A percentile compares a stretch with the other conserved stretches of the same genome.
Conservation (phyloP, 345 rosid genomes). For the Ricinus communis region DNA sequence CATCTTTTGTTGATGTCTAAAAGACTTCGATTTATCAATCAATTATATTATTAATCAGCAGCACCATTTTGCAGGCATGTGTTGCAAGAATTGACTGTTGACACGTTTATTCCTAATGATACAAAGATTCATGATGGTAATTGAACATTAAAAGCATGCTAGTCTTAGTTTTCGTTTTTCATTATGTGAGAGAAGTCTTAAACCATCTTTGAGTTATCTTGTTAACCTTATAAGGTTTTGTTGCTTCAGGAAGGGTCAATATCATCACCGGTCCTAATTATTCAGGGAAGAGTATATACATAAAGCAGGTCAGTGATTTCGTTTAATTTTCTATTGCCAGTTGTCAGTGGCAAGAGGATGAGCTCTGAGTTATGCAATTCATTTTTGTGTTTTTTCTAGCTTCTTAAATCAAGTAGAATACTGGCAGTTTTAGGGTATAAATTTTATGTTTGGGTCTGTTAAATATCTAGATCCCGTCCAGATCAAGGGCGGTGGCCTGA, state of each 20-base stretch:
- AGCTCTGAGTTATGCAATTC: background rate
- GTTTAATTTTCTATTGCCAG: background rate
- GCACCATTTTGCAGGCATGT: constrained; percentile 61
- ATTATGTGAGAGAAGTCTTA: background rate
- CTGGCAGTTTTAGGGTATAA: background rate
- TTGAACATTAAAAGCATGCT: constrained; percentile 15
- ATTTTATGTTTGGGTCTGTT: background rate
- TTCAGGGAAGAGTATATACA: constrained; percentile 95
- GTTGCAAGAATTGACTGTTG: constrained; percentile 97
- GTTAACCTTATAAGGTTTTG: constrained; percentile 18
- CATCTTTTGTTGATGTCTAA: background rate
- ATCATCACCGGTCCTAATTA: constrained; percentile 96
- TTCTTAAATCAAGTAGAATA: background rate
- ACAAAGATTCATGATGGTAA: constrained; percentile 70
- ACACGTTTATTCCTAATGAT: constrained; percentile 93
- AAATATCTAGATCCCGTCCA: too few species aligned
- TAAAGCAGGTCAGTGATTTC: constrained; percentile 67
- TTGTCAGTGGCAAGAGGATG: background rate
- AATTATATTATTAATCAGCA: background rate
- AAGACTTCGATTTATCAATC: background rate
- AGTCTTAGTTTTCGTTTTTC: constrained; percentile 11
- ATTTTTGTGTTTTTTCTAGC: background rate
- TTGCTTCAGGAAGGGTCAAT: constrained; percentile 64
- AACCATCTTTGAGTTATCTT: background rate
- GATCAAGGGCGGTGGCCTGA: too few species aligned